A percentile compares a stretch with the other conserved stretches of the same genome.
Evolutionary conservation across 148 eudicot genomes (phyloP).

Genomic region (Arctostaphylos glauca): DNA sequence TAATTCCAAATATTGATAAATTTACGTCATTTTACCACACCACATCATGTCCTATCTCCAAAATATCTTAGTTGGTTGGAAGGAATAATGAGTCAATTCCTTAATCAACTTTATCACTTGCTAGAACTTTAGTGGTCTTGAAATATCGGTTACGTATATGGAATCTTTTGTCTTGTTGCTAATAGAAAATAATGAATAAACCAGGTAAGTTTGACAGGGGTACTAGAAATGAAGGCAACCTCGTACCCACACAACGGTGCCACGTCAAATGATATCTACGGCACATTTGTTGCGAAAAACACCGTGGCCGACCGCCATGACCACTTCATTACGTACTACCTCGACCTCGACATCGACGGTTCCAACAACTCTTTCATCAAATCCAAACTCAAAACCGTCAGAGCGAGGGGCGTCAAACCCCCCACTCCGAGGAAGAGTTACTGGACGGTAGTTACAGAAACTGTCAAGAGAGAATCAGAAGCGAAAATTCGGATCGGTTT

Average conservation of each 20-base stretch:
- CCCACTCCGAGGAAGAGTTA: conserved; percentile 66
- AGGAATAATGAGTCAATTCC: no score
- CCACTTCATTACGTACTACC: conserved; percentile 70
- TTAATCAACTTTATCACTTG: no score
- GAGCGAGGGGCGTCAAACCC: conserved; percentile 16
- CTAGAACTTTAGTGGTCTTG: no score
- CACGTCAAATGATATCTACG: conserved; percentile 35
- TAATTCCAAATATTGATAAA: no score
- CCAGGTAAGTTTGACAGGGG: conserved; percentile 76
- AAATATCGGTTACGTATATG: no score
- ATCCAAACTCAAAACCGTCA: conserved; percentile 25
- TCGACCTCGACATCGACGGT: conserved; percentile 60
- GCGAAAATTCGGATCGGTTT: conserved; percentile 45
- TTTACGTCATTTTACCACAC: no score
- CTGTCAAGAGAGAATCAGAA: conserved; percentile 39
- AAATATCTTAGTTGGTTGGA: no score
- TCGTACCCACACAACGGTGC: conserved; percentile 36
- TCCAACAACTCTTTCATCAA: conserved; percentile 39
- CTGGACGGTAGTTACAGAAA: conserved; percentile 55
- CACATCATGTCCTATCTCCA: no score
- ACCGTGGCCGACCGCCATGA: conserved; percentile 68
- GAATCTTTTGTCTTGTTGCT: neutral
- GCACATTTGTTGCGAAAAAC: conserved; percentile 59
- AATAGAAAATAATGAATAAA: neutral
- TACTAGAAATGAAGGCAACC: conserved; percentile 70